Base-by-base conservation (phyloP, 805 yeast species). In the Starmerella apis region DNA sequence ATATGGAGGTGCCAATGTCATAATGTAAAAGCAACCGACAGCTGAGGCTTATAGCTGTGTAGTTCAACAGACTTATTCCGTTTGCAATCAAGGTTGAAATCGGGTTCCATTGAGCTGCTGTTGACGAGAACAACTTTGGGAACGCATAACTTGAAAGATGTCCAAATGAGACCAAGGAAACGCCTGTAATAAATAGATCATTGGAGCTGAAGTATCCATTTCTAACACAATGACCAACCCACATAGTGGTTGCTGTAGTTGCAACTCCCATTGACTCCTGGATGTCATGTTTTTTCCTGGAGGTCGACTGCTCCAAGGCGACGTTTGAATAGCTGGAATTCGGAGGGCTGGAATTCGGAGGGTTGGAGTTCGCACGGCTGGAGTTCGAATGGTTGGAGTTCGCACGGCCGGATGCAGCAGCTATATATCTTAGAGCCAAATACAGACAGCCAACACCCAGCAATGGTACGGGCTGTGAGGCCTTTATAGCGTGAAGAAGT, bases 21-120 rank as follows among this genome's bases (percentile, higher is more conserved):
- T 30, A 33, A 19, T 19, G 22, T 3, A 44, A 19, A 1, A 51
- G 20, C 3, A 43, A 11, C 14, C 20, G 18, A 30, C 50, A 46
- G 36, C 25, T 19, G 8, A 53, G 48, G 16, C 56, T 50, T 4
- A 62, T 46, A 9, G 54, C 54, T 16, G 62, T 54, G 41, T 57
- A 65, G 49, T 65, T 65, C 47, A 63, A 47, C 19, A 67, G 56
- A 9, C 64, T 54, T 49, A 57, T 56, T 3, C 71, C 71, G 20
- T 60, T 57, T 5, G 69, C 54, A 18, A 60, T 48, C 23, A 67
- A 55, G 6, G 64, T 60, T 51, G 61, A 67, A 28, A 65, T 53
- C 5, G 68, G 67, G 3, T 68, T 63, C 71, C 71, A 68, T 52
- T 60, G 60, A 4, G 68, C 68, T 48, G 67, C 66, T 18, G 66